Base-by-base conservation (phyloP, 441 rosid genomes). In the Daphne laureola region DNA sequence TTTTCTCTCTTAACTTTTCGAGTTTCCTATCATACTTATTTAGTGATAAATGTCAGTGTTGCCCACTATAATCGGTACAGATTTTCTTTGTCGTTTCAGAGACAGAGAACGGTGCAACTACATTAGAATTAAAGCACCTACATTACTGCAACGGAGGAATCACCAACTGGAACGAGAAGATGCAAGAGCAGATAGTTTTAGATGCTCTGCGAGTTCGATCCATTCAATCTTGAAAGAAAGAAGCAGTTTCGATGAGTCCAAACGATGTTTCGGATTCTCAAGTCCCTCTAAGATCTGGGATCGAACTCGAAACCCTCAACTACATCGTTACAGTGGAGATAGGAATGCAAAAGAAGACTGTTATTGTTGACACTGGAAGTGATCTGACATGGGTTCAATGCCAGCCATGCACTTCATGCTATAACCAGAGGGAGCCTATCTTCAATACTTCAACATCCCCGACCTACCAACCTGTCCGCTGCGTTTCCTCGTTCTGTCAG, bases 351-450 rank as follows among this genome's bases (percentile, higher is more conserved):
- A 78, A 81, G 38, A 69, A 79, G 83, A 81, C 73, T 25, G 77
- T 86, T 35, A 86, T 92, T 26, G 91, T 83, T 12, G 97, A 92
- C 59, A 92, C 96, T 0, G 98, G 98, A 53, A 92, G 98, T 52
- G 98, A 92, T 62, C 73, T 92, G 68, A 89, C 92, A 4, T 92
- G 97, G 98, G 86, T 92, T 47, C 98, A 89, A 59, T 92, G 98
- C 70, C 85, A 73, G 38, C 97, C 98, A 26, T 92, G 98, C 65
- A 77, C 51, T 51, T 62, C 55, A 7, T 89, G 98, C 65, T 83
- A 85, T 68, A 71, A 62, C 58, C 98, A 92, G 57, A 67, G 76
- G 53, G 96, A 76, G 51, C 88, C 96, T 58, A 49, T 89, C 36
- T 89, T 83, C 60, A 72, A 78, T 51, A 87, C 98, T 51, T 75